Evolutionary conservation across 108 stramenopile genomes (phyloP), one percentile per base, ranked within the genome.

Genomic region (Bacterosira constricta): DNA sequence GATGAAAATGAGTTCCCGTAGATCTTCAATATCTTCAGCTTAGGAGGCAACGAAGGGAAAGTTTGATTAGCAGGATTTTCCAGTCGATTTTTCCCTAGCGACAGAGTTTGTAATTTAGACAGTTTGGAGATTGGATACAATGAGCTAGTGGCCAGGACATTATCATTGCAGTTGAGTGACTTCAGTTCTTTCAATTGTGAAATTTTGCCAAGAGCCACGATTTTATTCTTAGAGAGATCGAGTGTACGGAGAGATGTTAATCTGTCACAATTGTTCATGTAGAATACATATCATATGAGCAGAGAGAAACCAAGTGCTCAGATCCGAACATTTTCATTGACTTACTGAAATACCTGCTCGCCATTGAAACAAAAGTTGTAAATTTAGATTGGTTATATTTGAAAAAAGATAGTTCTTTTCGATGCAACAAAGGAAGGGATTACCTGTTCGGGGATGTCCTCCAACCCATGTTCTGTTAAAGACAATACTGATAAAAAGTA

Each of bases 331-430:
- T 61, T 25, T 8, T 31, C 32, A 9, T 63, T 29, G 2, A 86
- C 85, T 79, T 79, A 87, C 85, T 84, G 66, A 73, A 89, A 92
- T 6, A 95, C 83, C n/a, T n/a, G n/a, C n/a, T n/a, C n/a, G n/a
- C n/a, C n/a, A n/a, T n/a, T n/a, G n/a, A n/a, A n/a, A n/a, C n/a
- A n/a, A n/a, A n/a, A n/a, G n/a, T n/a, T n/a, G n/a, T n/a, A n/a
- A n/a, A n/a, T n/a, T n/a, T n/a, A n/a, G n/a, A n/a, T n/a, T n/a
- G n/a, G n/a, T n/a, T n/a, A n/a, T n/a, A n/a, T n/a, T n/a, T n/a
- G n/a, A n/a, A n/a, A n/a, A n/a, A n/a, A n/a, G n/a, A n/a, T n/a
- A n/a, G n/a, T n/a, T n/a, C n/a, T n/a, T n/a, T n/a, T n/a, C n/a
- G n/a, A n/a, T n/a, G n/a, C n/a, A n/a, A n/a, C n/a, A n/a, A n/a